Conservation (phyloP, 2,329 filamentous ascomycete species). For the Microsporum ferrugineum region DNA sequence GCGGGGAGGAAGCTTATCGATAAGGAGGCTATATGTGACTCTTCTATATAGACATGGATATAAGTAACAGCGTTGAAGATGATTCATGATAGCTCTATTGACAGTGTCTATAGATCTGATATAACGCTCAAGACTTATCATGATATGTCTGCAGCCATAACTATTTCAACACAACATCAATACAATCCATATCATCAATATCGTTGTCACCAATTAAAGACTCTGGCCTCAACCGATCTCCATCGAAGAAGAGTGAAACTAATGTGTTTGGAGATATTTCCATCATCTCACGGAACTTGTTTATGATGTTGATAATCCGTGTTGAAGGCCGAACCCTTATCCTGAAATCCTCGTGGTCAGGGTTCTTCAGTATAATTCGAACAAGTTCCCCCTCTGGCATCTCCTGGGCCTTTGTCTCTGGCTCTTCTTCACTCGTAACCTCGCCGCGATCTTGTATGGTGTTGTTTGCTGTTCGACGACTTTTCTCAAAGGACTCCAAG, state of each 20-base stretch:
- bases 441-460: constrained; percentile 11
- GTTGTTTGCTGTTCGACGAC: constrained; percentile 14
- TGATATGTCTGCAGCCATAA: neutral
- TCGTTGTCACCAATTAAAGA: constrained; percentile 54
- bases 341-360: constrained; percentile 40
- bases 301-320: constrained; percentile 50
- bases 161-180: constrained; percentile 60
- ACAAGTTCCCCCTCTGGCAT: constrained; percentile 19
- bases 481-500: constrained; percentile 43
- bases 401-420: constrained; percentile 12
- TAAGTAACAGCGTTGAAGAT: neutral
- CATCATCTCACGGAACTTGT: constrained; percentile 48
- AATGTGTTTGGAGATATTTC: constrained; percentile 41
- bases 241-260: constrained; percentile 61
- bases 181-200: constrained; percentile 59
- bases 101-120: neutral
- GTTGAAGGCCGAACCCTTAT: constrained; percentile 40
- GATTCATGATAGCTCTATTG: neutral
- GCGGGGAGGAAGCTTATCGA: constrained; percentile 4
- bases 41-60: neutral
- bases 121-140: neutral
- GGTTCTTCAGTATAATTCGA: constrained; percentile 42
- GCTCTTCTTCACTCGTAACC: constrained; percentile 17
- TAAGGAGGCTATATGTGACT: neutral
- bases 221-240: constrained; percentile 54